phyloP scores from a whole-genome alignment of 352 stramenopile genomes.

The Blastocystis sp. region DNA sequence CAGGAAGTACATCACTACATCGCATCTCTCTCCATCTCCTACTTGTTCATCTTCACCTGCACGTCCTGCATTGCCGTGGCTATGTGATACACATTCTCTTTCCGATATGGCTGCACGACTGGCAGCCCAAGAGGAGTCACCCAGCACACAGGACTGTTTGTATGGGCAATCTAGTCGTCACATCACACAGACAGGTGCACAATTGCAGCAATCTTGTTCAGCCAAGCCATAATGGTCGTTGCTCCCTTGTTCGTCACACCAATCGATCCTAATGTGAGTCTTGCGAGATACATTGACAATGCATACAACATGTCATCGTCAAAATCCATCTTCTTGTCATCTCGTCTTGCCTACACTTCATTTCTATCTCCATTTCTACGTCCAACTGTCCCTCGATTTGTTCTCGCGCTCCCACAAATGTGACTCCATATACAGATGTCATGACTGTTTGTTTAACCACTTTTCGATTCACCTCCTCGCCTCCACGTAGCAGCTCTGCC shows the following conservation, averaged over 20 bases:
- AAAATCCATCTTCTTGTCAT: slow-evolving; percentile 66
- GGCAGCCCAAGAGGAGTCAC: slow-evolving; percentile 95
- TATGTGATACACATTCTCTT: slow-evolving; percentile 71
- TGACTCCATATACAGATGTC: slow-evolving; percentile 99
- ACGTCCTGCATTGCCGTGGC: slow-evolving; percentile 73
- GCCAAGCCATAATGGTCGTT: slow-evolving; percentile 88
- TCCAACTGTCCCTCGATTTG: slow-evolving; percentile 93
- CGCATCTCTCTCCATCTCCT: not conserved
- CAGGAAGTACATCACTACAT: slow-evolving; percentile 70
- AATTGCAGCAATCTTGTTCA: slow-evolving; percentile 71
- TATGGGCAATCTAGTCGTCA: slow-evolving; percentile 71
- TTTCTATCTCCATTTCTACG: slow-evolving; percentile 70
- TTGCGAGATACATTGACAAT: slow-evolving; percentile 81
- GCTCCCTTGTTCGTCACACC: slow-evolving; percentile 89
- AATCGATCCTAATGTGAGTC: slow-evolving; percentile 90
- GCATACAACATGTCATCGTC: slow-evolving; percentile 79
- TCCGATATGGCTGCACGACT: slow-evolving; percentile 93
- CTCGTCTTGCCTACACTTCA: slow-evolving; percentile 63
- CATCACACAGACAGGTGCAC: slow-evolving; percentile 67
- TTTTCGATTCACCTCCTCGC: slow-evolving; percentile 73
- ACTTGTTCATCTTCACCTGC: slow-evolving; percentile 61
- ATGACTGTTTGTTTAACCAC: slow-evolving; percentile 99
- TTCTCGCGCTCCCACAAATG: slow-evolving; percentile 92
- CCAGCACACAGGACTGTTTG: slow-evolving; percentile 89
- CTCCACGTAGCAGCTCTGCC: slow-evolving; percentile 62